Percentiles rank a stretch among this genome's conserved stretches.
phyloP scores from a whole-genome alignment of 306 rosid species.

The Mimosa pudica region DNA sequence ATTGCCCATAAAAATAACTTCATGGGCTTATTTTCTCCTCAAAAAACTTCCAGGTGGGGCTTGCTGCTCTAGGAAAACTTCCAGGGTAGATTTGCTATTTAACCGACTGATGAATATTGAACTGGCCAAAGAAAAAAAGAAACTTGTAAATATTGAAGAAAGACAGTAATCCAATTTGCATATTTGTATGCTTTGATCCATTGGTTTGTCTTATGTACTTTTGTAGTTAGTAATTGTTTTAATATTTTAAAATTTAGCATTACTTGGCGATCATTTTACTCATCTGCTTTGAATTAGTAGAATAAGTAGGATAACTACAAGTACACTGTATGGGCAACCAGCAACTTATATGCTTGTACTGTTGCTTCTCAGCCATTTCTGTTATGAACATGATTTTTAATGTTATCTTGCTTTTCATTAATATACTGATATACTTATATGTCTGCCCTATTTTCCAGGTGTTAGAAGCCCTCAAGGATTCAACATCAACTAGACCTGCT shows the following conservation, averaged over 20 bases:
- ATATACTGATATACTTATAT: conserved; percentile 40
- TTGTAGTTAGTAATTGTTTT: neutral
- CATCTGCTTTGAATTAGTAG: neutral
- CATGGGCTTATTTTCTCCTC: no score
- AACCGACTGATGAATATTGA: neutral
- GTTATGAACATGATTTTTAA: neutral
- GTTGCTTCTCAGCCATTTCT: neutral
- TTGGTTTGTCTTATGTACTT: neutral
- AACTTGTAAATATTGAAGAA: neutral
- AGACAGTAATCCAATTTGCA: neutral
- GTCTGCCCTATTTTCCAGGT: conserved; percentile 56
- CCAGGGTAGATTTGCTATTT: no score
- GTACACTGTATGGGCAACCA: neutral
- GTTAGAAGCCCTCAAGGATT: conserved; percentile 83
- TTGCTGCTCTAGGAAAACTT: no score
- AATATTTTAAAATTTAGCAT: neutral
- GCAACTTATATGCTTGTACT: neutral
- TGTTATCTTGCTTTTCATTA: conserved; percentile 6
- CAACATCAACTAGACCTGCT: conserved; percentile 98
- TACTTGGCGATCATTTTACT: neutral
- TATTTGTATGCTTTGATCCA: neutral
- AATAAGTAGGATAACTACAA: neutral
- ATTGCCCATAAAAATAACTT: no score
- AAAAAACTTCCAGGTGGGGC: no score
- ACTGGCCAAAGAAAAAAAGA: no score